Base-by-base conservation (phyloP, 352 stramenopile species). In the Phytophthora europaea region DNA sequence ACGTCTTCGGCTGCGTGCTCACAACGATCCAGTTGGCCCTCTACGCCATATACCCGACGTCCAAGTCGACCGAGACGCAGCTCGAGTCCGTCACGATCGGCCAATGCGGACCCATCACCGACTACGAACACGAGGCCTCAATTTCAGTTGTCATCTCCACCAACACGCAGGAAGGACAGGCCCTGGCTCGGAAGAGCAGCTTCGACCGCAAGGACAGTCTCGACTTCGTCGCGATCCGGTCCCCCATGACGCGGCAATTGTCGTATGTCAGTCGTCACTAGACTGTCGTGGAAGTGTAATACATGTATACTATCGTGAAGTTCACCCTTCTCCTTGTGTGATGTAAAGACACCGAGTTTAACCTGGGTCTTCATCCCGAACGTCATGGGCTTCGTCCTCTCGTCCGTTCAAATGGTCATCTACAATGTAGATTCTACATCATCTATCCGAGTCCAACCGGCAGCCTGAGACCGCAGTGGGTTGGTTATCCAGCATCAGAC, bases 351-450 rank as follows among this genome's bases (percentile, higher is more conserved):
- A 15, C 20, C 31, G n/a, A n/a, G n/a, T n/a, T n/a, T n/a, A 45
- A 54, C 77, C 4, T 84, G 82, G 63, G 72, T 91, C 23, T 52
- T 89, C 3, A 65, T 80, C 20, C 80, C 80, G 13, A 85, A 78
- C 12, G 65, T 75, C 6, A 74, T 82, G n/a, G 84, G 82, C 18
- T 70, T 43, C 51, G 38, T 75, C 1, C 63, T 83, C 38, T 69
- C 61, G 2, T 57, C 47, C 8, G 71, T 69, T 20, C 75, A 83
- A 16, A 50, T 80, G 50, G 22, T 52, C 16, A 60, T 82, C 6
- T 78, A n/a, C n/a, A n/a, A n/a, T n/a, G n/a, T n/a, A n/a, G n/a
- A n/a, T n/a, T n/a, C n/a, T n/a, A 73, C 60, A 34, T 62, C 26
- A 65, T 78, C 22, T 83, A 79, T 52, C 75, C 58, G 38, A 68